Percentiles rank a stretch among this genome's conserved stretches.
Evolutionary conservation across 2,329 filamentous ascomycete species (phyloP).

Genomic region (Rutstroemia sp.): DNA sequence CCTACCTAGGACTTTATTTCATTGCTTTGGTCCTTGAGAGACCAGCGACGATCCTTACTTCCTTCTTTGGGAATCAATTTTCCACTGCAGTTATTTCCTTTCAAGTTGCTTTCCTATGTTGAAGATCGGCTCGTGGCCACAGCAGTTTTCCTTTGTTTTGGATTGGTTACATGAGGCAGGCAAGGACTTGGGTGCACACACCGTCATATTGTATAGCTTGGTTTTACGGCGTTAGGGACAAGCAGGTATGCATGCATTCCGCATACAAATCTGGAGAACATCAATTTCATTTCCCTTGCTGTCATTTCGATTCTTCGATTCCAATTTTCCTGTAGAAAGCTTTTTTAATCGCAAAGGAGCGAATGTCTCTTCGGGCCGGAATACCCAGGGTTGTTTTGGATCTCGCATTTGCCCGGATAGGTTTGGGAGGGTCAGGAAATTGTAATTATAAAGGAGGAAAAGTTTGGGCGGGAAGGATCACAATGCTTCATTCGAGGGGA

Average conservation of each 20-base stretch:
- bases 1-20: too few species aligned
- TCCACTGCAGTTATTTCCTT: background rate
- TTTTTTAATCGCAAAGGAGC: background rate
- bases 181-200: background rate
- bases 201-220: background rate
- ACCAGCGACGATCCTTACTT: background rate
- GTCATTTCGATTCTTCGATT: background rate
- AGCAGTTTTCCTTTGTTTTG: background rate
- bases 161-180: slow-evolving; percentile 4
- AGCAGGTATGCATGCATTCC: background rate
- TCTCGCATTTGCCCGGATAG: background rate
- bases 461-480: background rate
- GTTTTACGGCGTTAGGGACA: background rate
- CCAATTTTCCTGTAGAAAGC: background rate
- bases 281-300: background rate
- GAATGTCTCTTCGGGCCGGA: slow-evolving; percentile 4
- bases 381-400: slow-evolving; percentile 6
- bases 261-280: background rate
- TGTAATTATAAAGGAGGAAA: background rate
- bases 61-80: background rate
- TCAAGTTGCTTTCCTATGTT: background rate
- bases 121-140: background rate
- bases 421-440: background rate
- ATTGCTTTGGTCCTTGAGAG: too few species aligned
- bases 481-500: background rate